phyloP scores from a whole-genome alignment of 129 eudicot genomes.

The Sambucus nigra region DNA sequence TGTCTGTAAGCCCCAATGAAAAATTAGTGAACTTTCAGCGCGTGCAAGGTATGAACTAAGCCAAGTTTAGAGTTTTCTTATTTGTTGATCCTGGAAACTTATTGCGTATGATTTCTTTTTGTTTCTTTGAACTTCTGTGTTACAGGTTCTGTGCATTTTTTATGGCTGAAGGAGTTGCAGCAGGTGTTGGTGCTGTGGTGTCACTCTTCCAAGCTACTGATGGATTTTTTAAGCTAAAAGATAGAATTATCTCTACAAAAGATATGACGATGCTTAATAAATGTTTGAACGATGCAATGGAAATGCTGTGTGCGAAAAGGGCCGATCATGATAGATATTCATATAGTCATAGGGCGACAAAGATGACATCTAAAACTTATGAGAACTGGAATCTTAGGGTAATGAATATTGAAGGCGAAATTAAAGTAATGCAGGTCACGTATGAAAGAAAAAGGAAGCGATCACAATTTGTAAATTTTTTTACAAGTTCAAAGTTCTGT shows the following conservation, averaged over 20 bases:
- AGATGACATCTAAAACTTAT: constrained; percentile 13
- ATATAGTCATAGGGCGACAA: constrained; percentile 6
- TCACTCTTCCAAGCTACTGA: constrained; percentile 4
- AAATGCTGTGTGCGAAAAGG: constrained; percentile 2
- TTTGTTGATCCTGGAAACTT: too few relatives aligned
- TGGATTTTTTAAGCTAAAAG: constrained; percentile 11
- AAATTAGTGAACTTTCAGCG: too few relatives aligned
- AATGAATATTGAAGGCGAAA: constrained; percentile 1
- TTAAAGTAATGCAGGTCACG: neutral
- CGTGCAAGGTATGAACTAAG: too few relatives aligned
- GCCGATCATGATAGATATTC: constrained; percentile 3
- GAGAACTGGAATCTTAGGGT: constrained; percentile 5
- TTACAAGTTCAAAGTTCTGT: constrained; percentile 4
- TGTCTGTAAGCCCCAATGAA: too few relatives aligned
- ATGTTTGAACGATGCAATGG: constrained; percentile 2
- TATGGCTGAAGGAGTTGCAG: too few relatives aligned
- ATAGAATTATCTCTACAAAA: constrained; percentile 8
- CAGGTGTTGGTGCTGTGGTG: too few relatives aligned
- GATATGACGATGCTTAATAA: constrained; percentile 6
- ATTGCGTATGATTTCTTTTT: too few relatives aligned
- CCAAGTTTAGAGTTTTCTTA: too few relatives aligned
- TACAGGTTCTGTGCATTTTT: too few relatives aligned
- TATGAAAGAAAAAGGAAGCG: constrained; percentile 1
- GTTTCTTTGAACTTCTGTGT: too few relatives aligned
- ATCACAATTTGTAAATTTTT: neutral